These are phyloP conservation scores for Monosporascus sp. DNA, from an alignment of 2,329 filamentous ascomycete species.

Conservation along the genomic window DNA sequence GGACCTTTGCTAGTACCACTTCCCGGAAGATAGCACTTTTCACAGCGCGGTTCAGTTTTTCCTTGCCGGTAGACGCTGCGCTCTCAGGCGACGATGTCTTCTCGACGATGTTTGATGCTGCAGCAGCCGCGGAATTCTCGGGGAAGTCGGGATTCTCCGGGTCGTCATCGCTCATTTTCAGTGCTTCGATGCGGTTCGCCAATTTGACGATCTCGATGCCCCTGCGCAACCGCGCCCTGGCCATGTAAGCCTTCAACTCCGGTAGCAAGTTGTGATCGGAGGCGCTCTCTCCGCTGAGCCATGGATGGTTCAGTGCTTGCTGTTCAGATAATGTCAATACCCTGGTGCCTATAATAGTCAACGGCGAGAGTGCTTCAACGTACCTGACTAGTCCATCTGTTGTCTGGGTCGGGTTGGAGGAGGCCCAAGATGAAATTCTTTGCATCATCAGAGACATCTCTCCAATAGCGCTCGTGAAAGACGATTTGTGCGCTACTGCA, in stretches of 20 bases:
- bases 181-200: constrained; percentile 86
- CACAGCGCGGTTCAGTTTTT: constrained; percentile 43
- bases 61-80: constrained; percentile 30
- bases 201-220: constrained; percentile 96
- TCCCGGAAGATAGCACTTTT: constrained; percentile 82
- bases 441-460: constrained; percentile 89
- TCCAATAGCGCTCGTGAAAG: constrained; percentile 98
- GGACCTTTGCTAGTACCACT: constrained; percentile 88
- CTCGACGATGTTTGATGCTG: constrained; percentile 35
- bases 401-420: constrained; percentile 70
- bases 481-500: constrained; percentile 78
- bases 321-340: constrained; percentile 27
- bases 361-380: constrained; percentile 19
- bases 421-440: constrained; percentile 88
- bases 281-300: constrained; percentile 87
- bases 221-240: constrained; percentile 82
- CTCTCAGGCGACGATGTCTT: constrained; percentile 13
- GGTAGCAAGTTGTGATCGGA: constrained; percentile 96
- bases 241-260: constrained; percentile 91
- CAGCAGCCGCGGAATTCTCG: constrained; percentile 54
- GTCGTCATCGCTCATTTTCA: constrained; percentile 90
- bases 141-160: constrained; percentile 69
- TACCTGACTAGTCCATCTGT: constrained; percentile 74
- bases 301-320: constrained; percentile 75
- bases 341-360: constrained; percentile 1